phyloP scores from a whole-genome alignment of 352 stramenopile species.

The Thraustochytrium sp. region DNA sequence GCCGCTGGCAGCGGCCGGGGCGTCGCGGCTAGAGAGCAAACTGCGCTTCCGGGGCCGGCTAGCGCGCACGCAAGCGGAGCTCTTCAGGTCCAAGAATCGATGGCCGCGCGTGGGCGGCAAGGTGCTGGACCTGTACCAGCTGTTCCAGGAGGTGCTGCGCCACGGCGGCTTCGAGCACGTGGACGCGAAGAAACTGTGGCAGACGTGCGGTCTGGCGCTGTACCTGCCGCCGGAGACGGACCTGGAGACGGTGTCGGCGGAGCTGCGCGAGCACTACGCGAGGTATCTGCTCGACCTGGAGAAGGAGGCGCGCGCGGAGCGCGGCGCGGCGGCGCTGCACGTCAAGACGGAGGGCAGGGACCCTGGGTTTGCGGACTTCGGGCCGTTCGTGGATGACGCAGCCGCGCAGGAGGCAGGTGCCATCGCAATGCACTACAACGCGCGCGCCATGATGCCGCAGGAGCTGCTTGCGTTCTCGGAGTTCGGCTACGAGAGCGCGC shows the following conservation, averaged over 20 bases:
- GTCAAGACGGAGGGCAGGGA: neutral
- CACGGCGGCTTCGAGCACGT: constrained; percentile 2
- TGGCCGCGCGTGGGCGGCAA: constrained; percentile 10
- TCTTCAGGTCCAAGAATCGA: neutral
- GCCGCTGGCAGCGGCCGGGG: no score
- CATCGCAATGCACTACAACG: constrained; percentile 29
- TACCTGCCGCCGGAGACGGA: constrained; percentile 6
- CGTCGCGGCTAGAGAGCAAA: neutral
- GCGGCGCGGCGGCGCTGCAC: neutral
- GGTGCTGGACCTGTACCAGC: neutral
- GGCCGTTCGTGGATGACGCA: neutral
- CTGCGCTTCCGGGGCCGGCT: neutral
- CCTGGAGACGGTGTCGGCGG: neutral
- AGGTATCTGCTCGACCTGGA: neutral
- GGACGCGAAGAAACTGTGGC: neutral
- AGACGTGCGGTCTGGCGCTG: neutral
- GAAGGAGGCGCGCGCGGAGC: neutral
- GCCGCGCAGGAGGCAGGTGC: neutral
- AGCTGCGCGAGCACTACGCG: constrained; percentile 10
- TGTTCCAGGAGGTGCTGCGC: constrained; percentile 16
- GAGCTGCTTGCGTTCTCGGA: constrained; percentile 27
- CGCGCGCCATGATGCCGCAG: constrained; percentile 36
- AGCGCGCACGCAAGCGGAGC: neutral
- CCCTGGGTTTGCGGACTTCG: neutral
- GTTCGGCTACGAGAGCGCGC: constrained; percentile 17